Evolutionary conservation across 345 rosid genomes (phyloP), one percentile per base, ranked within the genome.

Genomic region (Populus simonii): DNA sequence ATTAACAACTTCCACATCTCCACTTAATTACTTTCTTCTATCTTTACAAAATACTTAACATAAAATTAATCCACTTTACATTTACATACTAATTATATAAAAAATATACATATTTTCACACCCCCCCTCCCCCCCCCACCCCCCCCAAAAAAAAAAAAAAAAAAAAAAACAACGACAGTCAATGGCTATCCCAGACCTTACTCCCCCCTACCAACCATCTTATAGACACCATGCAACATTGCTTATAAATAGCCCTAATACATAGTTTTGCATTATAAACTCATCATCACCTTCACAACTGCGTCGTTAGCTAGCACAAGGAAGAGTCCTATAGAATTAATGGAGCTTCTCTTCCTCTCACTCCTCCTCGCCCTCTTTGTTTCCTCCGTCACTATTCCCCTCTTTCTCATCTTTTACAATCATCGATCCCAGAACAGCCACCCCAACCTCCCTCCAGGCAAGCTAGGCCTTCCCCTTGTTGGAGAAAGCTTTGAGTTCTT

Each of bases 401-500:
- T 85, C 33, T 78, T 78, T 16, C 6, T 73, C 66, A 27, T 76
- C 36, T 76, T 80, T 74, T 78, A 80, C 81, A 83, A 76, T 66
- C 86, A 85, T 71, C 51, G 35, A 39, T 80, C 86, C 18, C 80
- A 80, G 57, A 78, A 75, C 75, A 55, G 51, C 16, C 67, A 68
- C 55, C 20, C 74, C 61, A 73, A 61, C 29, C 86, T 84, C 49
- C 89, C 90, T 17, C 89, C 87, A 0, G 89, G 89, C 31, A 76
- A 74, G 2, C 69, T 41, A 0, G 85, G 87, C n/a, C 43, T 80
- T 10, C 89, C 86, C 5, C 53, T 73, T 39, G 16, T 88, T 0
- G 90, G 89, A 9, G 89, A 88, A 73, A 84, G 78, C 70, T 71
- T 86, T 0, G 81, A 84, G 25, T 88, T 86, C 63, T 68, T 86